Conservation (phyloP, 148 eudicot genomes). For the Agrostemma githago region DNA sequence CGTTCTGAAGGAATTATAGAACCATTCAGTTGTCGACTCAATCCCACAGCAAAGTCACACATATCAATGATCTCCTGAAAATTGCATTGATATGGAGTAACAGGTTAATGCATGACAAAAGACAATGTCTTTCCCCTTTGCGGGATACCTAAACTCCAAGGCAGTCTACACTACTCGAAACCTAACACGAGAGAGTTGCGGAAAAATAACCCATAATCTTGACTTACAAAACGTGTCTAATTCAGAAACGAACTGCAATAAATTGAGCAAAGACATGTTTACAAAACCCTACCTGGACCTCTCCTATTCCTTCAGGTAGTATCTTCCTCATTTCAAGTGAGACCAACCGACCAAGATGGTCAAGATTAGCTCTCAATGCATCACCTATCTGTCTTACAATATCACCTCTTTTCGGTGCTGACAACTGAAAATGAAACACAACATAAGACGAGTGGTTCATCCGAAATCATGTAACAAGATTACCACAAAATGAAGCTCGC, state of each 20-base stretch:
- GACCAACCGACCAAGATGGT: conserved; percentile 76
- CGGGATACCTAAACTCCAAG: background rate
- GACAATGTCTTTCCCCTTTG: background rate
- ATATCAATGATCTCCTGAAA: conserved; percentile 95
- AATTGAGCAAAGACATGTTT: background rate
- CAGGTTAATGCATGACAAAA: background rate
- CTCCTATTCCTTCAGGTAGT: conserved; percentile 94
- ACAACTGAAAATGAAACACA: conserved; percentile 61
- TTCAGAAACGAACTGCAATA: background rate
- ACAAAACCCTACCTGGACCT: conserved; percentile 66
- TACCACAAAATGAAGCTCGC: background rate
- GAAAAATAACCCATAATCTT: background rate
- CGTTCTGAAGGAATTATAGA: conserved; percentile 97
- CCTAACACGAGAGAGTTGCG: background rate
- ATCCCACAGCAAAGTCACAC: conserved; percentile 99
- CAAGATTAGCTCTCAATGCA: conserved; percentile 80
- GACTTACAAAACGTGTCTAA: background rate
- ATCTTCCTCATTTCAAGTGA: conserved; percentile 99
- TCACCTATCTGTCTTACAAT: conserved; percentile 98
- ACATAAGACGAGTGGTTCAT: background rate
- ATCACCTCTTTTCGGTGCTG: conserved; percentile 97
- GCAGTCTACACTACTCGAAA: background rate
- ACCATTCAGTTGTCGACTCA: conserved; percentile 94
- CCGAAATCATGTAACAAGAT: background rate
- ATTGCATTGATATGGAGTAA: conserved; percentile 12